phyloP scores from a whole-genome alignment of 768 basidiomycete genomes.

The Hypsizygus marmoreus region DNA sequence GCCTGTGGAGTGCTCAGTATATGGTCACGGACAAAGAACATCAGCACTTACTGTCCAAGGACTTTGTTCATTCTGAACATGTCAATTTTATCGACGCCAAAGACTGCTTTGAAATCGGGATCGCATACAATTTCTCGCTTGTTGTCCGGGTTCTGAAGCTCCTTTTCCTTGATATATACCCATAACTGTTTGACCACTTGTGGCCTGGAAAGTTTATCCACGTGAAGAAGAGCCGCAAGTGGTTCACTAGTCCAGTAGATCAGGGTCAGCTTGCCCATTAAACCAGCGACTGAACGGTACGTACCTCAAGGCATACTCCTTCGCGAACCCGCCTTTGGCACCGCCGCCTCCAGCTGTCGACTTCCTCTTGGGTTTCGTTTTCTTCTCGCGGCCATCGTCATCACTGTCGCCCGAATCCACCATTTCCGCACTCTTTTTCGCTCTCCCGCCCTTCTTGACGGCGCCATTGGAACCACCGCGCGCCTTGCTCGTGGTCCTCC shows the following conservation, averaged over 20 bases:
- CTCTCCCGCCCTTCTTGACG: constrained; percentile 43
- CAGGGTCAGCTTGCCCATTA: constrained; percentile 1
- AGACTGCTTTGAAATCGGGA: constrained; percentile 66
- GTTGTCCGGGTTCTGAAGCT: constrained; percentile 84
- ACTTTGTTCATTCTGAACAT: constrained; percentile 98
- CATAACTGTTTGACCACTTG: constrained; percentile 91
- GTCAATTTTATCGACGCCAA: constrained; percentile 79
- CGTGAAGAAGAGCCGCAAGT: constrained; percentile 67
- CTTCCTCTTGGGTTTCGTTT: constrained; percentile 47
- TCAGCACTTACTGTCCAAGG: constrained; percentile 63
- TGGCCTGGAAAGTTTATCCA: constrained; percentile 75
- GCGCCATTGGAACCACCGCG: constrained; percentile 38
- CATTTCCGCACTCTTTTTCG: constrained; percentile 56
- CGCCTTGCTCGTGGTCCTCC: constrained; percentile 43
- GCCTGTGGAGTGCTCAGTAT: constrained; percentile 23
- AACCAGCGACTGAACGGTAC: constrained; percentile 9
- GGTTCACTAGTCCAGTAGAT: constrained; percentile 54
- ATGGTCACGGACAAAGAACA: not conserved
- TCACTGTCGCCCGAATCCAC: constrained; percentile 55
- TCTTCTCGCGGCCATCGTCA: constrained; percentile 40
- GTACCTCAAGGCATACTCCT: constrained; percentile 76
- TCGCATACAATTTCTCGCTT: constrained; percentile 88
- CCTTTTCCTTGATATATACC: constrained; percentile 82
- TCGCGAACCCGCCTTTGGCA: constrained; percentile 75
- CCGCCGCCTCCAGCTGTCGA: constrained; percentile 41